phyloP scores from a whole-genome alignment of 768 basidiomycete species.

The Sporobolomyces roseus region DNA sequence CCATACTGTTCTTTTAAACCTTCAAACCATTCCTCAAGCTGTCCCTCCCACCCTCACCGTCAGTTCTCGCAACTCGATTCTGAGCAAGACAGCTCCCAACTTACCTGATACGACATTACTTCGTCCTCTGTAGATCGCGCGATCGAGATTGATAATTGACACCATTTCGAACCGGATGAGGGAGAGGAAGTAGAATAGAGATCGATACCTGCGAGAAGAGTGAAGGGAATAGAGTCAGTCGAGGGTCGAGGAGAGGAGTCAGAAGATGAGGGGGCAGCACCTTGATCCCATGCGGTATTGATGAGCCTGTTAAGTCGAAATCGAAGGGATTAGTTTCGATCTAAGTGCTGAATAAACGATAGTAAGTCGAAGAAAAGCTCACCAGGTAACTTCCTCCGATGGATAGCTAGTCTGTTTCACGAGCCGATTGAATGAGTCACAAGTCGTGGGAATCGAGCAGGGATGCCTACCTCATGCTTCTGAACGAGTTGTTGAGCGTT shows the following conservation, averaged over 20 bases:
- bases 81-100: background rate
- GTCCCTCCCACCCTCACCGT: too few relatives aligned
- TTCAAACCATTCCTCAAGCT: conserved; percentile 2
- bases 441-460: background rate
- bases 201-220: background rate
- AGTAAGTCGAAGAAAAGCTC: too few relatives aligned
- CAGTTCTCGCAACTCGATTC: background rate
- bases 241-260: background rate
- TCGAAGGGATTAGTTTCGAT: too few relatives aligned
- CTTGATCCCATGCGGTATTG: conserved; percentile 11
- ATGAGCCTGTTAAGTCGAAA: background rate
- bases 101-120: background rate
- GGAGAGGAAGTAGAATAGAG: background rate
- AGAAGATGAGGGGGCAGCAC: background rate
- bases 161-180: background rate
- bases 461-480: background rate
- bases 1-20: background rate
- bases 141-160: background rate
- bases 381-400: background rate
- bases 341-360: too few relatives aligned
- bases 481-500: background rate
- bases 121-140: background rate
- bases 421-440: too few relatives aligned
- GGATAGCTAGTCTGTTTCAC: conserved; percentile 2
- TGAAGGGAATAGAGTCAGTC: background rate